Evolutionary conservation across 176 grass and related monocot genomes (phyloP), one percentile per base, ranked within the genome.

Genomic region (Carex myosuroides): DNA sequence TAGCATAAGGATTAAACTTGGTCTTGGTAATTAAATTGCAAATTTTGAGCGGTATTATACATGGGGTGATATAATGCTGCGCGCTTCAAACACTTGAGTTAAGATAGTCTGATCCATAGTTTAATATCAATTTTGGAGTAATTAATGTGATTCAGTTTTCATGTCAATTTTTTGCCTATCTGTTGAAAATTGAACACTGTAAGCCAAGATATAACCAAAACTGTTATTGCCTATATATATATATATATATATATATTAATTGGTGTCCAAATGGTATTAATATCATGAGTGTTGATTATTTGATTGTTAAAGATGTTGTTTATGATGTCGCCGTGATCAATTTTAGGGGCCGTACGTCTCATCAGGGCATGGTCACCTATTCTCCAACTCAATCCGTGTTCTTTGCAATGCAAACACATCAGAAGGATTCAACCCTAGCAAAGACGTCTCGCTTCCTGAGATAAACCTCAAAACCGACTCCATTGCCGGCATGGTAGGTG

Each of bases 341-440:
- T 63, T 46, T 14, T 83, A 97, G 94, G 92, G 92, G 80, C 95
- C 95, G 3, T 87, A 87, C 21, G 91, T 91, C 8, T 93, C 95
- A 6, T 77, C 80, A 48, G 89, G 82, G 14, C 14, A 90, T 39
- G 64, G 2, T 14, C 32, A 86, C 10, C 87, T 98, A 8, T 86
- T 89, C 32, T 83, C 60, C 70, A 91, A 91, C 70, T 81, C 95
- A 9, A 93, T 98, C 70, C 91, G 95, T 0, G 95, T 88, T 39
- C 60, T 98, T 12, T 98, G 95, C 91, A 98, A 98, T 57, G 92
- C 92, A 67, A 98, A 98, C 89, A 98, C 85, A 22, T 93, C 95
- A 8, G 95, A 98, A 35, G 95, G 95, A 6, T 98, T 98, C 91
- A 18, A 73, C 70, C 91, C 92, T 0, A 55, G 68, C 41, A 98